Base-by-base conservation (phyloP, 2,329 filamentous ascomycete species). In the Trichothecium sympodiale region DNA sequence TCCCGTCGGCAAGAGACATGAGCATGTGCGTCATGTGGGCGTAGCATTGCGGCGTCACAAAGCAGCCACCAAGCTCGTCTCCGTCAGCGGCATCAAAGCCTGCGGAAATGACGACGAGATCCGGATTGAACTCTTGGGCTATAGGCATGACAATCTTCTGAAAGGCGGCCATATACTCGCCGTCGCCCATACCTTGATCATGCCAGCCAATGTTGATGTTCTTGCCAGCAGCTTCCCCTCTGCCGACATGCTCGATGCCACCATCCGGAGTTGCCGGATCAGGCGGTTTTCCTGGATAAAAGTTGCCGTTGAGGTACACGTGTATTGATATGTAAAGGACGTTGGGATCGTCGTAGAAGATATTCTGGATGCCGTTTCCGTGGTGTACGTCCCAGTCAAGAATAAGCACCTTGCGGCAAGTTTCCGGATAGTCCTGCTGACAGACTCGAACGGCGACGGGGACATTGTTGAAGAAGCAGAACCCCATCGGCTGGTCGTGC, bases 1-100 rank as follows among this genome's bases (percentile, higher is more conserved):
- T 94, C 18, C 91, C 91, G 31, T 79, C 71, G 1, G 91, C 89
- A 15, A 98, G 68, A 3, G 85, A 87, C 88, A 95, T 96, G 33
- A 98, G 74, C 89, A 96, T 95, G 53, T 95, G 87, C 13, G 91
- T 96, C 91, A 98, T 96, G 53, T 98, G 89, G 12, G 88, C 85
- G 54, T 96, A 98, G 53, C 91, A 94, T 4, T 78, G 63, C 0
- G 91, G 91, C 1, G 87, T 82, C 5, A 98, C 91, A 51, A 86
- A 89, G 55, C 91, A 98, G 23, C 83, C 86, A 34, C 91, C 91
- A 2, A 98, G 71, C 51, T 91, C 80, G 56, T 98, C 91, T 10
- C 91, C 91, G 44, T 83, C 84, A 1, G 91, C 91, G 13, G 91
- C 91, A 55, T 98, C 91, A 48, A 98, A 98, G 1, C 91, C 91